These are phyloP conservation scores for Panicum hallii DNA, from an alignment of 202 grass and related monocot species.

Conservation along the genomic window DNA sequence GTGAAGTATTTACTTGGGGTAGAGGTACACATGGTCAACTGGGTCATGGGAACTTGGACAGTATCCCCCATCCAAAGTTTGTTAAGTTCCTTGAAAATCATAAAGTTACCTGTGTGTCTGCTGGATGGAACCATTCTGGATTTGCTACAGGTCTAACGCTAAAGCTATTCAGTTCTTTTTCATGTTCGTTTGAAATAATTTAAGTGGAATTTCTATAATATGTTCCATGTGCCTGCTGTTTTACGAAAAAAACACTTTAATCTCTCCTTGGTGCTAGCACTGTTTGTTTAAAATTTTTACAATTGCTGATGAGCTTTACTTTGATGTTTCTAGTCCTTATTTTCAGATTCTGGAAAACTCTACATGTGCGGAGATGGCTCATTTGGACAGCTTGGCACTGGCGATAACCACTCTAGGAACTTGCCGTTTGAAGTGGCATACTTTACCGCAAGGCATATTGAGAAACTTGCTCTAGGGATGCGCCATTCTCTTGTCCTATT, in stretches of 20 bases:
- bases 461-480: slow-evolving; percentile 89
- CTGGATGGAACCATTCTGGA: slow-evolving; percentile 99
- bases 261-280: slow-evolving; percentile 24
- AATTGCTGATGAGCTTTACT: slow-evolving; percentile 51
- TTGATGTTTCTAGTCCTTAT: slow-evolving; percentile 59
- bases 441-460: slow-evolving; percentile 66
- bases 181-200: slow-evolving; percentile 21
- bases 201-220: slow-evolving; percentile 4
- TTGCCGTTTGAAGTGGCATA: slow-evolving; percentile 68
- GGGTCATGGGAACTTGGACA: slow-evolving; percentile 74
- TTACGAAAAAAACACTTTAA: neutral
- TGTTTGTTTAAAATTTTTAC: slow-evolving; percentile 28
- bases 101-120: slow-evolving; percentile 66
- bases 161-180: slow-evolving; percentile 34
- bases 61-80: slow-evolving; percentile 52
- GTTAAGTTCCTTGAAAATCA: slow-evolving; percentile 73
- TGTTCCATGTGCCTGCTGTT: neutral
- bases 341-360: slow-evolving; percentile 74
- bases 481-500: slow-evolving; percentile 88
- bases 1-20: slow-evolving; percentile 83
- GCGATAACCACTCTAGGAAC: slow-evolving; percentile 69
- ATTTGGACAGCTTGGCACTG: slow-evolving; percentile 95
- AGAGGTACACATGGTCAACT: slow-evolving; percentile 83
- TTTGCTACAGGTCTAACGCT: slow-evolving; percentile 80
- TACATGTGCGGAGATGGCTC: slow-evolving; percentile 92